Base-by-base conservation (phyloP, 768 basidiomycete genomes). In the Pseudohyphozyma bogoriensis region DNA sequence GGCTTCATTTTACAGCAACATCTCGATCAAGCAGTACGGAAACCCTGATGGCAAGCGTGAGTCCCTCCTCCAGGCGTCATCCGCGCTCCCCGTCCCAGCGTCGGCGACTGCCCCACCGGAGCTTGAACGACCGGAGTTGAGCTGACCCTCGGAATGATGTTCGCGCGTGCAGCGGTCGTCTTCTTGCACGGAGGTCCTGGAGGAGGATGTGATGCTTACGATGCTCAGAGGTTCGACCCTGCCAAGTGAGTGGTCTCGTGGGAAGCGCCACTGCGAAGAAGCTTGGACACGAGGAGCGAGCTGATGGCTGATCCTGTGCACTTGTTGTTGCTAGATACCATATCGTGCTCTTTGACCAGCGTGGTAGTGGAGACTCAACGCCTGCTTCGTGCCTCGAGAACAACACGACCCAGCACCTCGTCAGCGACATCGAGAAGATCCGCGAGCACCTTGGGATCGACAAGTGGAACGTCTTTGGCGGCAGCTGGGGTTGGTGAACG, bases 391-490 rank as follows among this genome's bases (percentile, higher is more conserved):
- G 74, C 35, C 73, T 85, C 2, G 84, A 87, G 66, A 85, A 90
- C 53, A 96, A 96, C 74, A 95, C 89, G 3, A 95, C 91, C 7
- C 90, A 87, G 88, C 85, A 89, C 70, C 82, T 93, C 44, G 89
- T 96, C 29, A 85, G 81, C 64, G 92, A 96, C 70, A 82, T 90
- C 13, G 92, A 96, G 72, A 84, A 77, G 68, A 62, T 70, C 29
- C 80, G 92, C 58, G 78, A 84, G 70, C 80, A 85, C 59, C 79
- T 96, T 20, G 75, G 75, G 44, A 79, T 96, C 58, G 83, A 87
- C 24, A 87, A 83, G 70, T 95, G 90, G 91, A 84, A 92, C 58
- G 87, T 95, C 31, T 95, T 96, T 71, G 92, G 92, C 32, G 91
- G 91, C 12, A 88, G 32, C 85, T 51, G 93, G 91, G 90, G 86